Evolutionary conservation across 192 early-diverging fungal species (phyloP).

Genomic region (Geranomyces variabilis): DNA sequence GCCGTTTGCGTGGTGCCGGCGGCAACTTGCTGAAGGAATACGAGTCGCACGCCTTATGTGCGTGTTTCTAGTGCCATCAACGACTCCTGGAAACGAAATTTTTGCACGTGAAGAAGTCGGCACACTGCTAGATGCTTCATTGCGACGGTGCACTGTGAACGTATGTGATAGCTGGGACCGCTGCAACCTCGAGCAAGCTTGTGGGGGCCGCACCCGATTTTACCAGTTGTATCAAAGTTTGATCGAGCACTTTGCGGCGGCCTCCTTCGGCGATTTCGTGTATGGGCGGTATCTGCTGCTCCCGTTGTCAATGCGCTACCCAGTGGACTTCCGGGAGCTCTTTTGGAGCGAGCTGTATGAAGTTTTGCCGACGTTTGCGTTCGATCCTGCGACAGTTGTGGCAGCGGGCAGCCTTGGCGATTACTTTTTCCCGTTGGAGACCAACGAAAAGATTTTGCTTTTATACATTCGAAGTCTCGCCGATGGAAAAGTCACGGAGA

Average conservation of each 20-base stretch:
- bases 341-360: conserved; percentile 44
- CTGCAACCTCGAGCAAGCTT: conserved; percentile 20
- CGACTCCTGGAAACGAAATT: conserved; percentile 22
- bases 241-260: conserved; percentile 41
- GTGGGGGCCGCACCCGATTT: conserved; percentile 30
- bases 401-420: background rate
- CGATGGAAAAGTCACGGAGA: background rate
- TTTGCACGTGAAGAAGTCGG: conserved; percentile 22
- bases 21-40: background rate
- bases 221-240: conserved; percentile 46
- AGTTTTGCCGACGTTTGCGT: conserved; percentile 11
- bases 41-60: conserved; percentile 31
- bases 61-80: conserved; percentile 37
- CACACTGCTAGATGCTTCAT: background rate
- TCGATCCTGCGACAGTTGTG: background rate
- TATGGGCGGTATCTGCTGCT: conserved; percentile 43
- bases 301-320: conserved; percentile 37
- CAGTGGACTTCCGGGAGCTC: conserved; percentile 38
- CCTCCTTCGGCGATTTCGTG: conserved; percentile 42
- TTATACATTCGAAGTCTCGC: conserved; percentile 6
- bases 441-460: conserved; percentile 3
- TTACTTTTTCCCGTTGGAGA: conserved; percentile 6
- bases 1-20: conserved; percentile 4
- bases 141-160: conserved; percentile 4
- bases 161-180: background rate